Evolutionary conservation across 805 yeast genomes (phyloP).

Genomic region (Torulaspora gathmanii): DNA sequence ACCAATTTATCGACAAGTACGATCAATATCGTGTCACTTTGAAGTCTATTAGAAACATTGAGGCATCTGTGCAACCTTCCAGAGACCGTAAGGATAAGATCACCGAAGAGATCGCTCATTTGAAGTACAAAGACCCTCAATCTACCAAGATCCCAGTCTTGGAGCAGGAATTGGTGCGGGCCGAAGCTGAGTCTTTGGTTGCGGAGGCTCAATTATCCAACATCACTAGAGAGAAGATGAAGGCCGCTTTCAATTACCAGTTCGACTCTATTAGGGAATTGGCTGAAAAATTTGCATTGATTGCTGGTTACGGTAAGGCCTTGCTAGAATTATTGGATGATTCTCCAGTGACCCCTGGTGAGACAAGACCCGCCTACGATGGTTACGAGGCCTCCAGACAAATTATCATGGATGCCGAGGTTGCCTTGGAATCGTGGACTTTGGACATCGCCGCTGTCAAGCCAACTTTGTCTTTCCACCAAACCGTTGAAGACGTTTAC

Average conservation of each 20-base stretch:
- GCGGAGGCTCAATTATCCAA: slow-evolving; percentile 98
- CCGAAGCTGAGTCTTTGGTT: slow-evolving; percentile 97
- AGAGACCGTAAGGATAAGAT: slow-evolving; percentile 97
- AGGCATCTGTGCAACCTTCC: slow-evolving; percentile 95
- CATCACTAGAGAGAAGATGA: slow-evolving; percentile 95
- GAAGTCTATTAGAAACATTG: slow-evolving; percentile 92
- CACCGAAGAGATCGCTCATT: slow-evolving; percentile 94
- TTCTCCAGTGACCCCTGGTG: slow-evolving; percentile 98
- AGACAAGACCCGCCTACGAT: slow-evolving; percentile 96
- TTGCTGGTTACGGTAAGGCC: slow-evolving; percentile 99
- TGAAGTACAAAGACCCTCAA: slow-evolving; percentile 97
- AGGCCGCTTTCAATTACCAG: slow-evolving; percentile 95
- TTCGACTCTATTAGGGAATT: slow-evolving; percentile 93
- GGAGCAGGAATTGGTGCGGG: slow-evolving; percentile 98
- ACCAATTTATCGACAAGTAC: slow-evolving; percentile 95
- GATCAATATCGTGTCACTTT: slow-evolving; percentile 96
- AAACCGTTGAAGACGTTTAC: slow-evolving; percentile 59
- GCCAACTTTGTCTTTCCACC: slow-evolving; percentile 85
- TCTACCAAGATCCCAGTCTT: slow-evolving; percentile 91
- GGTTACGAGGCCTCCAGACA: slow-evolving; percentile 98
- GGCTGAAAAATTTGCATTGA: slow-evolving; percentile 92
- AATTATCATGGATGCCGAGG: slow-evolving; percentile 94
- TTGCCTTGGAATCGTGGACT: slow-evolving; percentile 94
- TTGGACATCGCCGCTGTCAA: slow-evolving; percentile 91
- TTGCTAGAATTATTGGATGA: slow-evolving; percentile 92